A percentile compares a stretch with the other conserved stretches of the same genome.
These are phyloP conservation scores for Juglanconis sp. DNA, from an alignment of 2,329 filamentous ascomycete genomes.

Conservation along the genomic window DNA sequence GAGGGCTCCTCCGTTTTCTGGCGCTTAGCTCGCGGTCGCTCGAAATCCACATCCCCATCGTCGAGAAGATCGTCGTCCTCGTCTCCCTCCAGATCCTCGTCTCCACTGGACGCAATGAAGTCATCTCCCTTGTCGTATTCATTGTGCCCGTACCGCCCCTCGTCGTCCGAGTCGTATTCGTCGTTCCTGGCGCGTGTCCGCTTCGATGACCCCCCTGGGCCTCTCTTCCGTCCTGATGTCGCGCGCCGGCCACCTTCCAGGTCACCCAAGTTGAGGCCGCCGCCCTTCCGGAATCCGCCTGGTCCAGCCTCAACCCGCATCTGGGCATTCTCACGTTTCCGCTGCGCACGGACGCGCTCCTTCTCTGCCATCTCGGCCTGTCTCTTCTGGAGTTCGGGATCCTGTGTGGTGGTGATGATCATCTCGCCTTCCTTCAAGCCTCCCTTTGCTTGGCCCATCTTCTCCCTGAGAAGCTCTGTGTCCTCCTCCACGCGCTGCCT, in stretches of 20 bases:
- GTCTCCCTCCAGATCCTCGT: slow-evolving; percentile 59
- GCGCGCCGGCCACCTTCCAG: slow-evolving; percentile 60
- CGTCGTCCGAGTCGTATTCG: slow-evolving; percentile 77
- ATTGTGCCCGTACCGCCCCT: slow-evolving; percentile 62
- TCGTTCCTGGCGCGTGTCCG: slow-evolving; percentile 45
- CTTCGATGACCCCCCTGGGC: slow-evolving; percentile 37
- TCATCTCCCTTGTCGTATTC: slow-evolving; percentile 79
- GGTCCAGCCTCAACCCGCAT: slow-evolving; percentile 60
- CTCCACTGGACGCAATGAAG: slow-evolving; percentile 73
- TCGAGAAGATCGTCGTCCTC: slow-evolving; percentile 57
- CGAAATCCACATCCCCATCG: slow-evolving; percentile 59
- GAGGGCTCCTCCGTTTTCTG: slow-evolving; percentile 49
- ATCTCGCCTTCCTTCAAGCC: slow-evolving; percentile 46
- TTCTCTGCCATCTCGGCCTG: slow-evolving; percentile 72
- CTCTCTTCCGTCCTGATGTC: slow-evolving; percentile 50
- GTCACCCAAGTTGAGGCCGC: slow-evolving; percentile 54
- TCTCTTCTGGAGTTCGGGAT: slow-evolving; percentile 72
- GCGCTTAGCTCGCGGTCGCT: slow-evolving; percentile 46
- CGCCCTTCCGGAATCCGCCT: slow-evolving; percentile 40
- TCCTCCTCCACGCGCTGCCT: slow-evolving; percentile 38
- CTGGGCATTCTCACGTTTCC: slow-evolving; percentile 65
- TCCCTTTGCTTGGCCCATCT: slow-evolving; percentile 61
- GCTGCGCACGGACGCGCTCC: slow-evolving; percentile 64
- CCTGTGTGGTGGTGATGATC: slow-evolving; percentile 67
- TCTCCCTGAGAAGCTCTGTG: slow-evolving; percentile 63